Base-by-base conservation (phyloP, 1,139 yeast genomes). In the Yamadazyma triangularis region DNA sequence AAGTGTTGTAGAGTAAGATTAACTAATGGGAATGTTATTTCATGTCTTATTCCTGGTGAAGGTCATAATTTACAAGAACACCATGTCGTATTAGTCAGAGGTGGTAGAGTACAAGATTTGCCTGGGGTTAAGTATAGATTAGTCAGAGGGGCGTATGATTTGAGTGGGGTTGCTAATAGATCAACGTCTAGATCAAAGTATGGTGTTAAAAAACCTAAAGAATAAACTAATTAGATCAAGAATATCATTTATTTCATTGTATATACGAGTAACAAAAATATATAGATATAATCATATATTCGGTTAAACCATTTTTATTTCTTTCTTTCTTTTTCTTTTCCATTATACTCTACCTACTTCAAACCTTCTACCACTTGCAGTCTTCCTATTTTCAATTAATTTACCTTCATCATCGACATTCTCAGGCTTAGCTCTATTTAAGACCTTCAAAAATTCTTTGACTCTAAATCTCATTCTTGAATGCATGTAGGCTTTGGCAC, bases 11-110 rank as follows among this genome's bases (percentile, higher is more conserved):
- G 97, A 67, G 98, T 93, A 18, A 75, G 96, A 58, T 71, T 93
- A 40, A 77, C 95, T 13, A 91, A 86, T 50, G 98, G 98, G 21
- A 82, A 80, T 45, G 81, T 85, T 31, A 75, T 91, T 13, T 81
- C 94, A 31, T 96, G 96, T 3, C 88, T 89, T 56, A 91, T 93
- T 38, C 96, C 97, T 9, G 99, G 99, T 35, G 97, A 91, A 54
- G 98, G 99, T 15, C 98, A 93, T 60, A 91, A 91, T 52, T 91
- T 94, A 25, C 97, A 91, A 64, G 99, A 93, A 60, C 99, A 93
- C 63, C 87, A 94, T 52, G 94, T 91, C 33, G 97, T 93, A 2
- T 76, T 81, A 34, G 95, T 93, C 2, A 77, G 98, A 58, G 99
- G 99, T 15, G 99, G 98, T 12, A 79, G 96, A 71, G 88, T 88